These are phyloP conservation scores for Pseudisothecium myosuroides DNA, from an alignment of 225 moss, liverwort and hornwort genomes.

Conservation along the genomic window DNA sequence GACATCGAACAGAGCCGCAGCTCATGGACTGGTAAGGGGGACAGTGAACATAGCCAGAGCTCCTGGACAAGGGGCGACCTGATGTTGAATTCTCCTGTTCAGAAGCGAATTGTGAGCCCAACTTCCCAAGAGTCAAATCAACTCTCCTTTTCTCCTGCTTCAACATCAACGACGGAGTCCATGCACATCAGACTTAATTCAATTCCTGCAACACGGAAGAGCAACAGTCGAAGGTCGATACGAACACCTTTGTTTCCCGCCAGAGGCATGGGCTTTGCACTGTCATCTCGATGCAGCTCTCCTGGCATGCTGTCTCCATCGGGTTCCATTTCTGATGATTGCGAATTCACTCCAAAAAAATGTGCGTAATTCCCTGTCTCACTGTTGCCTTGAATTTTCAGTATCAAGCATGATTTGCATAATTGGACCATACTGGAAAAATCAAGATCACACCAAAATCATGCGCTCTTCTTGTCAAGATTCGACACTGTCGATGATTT, in stretches of 20 bases:
- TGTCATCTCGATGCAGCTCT: constrained; percentile 5
- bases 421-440: background rate
- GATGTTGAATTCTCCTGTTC: background rate
- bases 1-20: background rate
- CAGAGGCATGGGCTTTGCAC: background rate
- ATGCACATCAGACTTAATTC: constrained; percentile 1
- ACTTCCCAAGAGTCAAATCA: constrained; percentile 35
- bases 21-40: background rate
- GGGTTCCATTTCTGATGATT: constrained; percentile 5
- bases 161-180: constrained; percentile 33
- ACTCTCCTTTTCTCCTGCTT: constrained; percentile 33
- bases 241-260: constrained; percentile 21
- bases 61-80: background rate
- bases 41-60: background rate
- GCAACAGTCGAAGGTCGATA: constrained; percentile 6
- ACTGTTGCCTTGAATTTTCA: background rate
- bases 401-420: background rate
- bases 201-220: background rate
- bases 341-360: constrained; percentile 2
- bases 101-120: constrained; percentile 22
- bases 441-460: background rate
- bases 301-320: constrained; percentile 1
- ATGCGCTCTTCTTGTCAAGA: background rate
- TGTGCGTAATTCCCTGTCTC: background rate
- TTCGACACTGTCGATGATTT: background rate